Base-by-base conservation (phyloP, 208 protist genomes). In the Crithidia thermophila region DNA sequence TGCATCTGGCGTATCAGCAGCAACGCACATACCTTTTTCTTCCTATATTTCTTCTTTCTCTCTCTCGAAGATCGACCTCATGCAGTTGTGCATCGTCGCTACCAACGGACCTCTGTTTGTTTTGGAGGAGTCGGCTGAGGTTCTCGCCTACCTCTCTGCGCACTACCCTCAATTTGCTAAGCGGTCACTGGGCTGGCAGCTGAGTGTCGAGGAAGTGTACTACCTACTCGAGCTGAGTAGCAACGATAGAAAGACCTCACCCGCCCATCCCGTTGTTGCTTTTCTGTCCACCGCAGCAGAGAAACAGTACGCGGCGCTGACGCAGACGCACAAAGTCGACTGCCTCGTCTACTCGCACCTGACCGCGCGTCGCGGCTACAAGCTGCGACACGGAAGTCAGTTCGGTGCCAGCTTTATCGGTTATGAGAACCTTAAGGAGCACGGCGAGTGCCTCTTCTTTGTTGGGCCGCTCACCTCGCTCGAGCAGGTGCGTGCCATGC, bases 391-490 rank as follows among this genome's bases (percentile, higher is more conserved):
- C 56, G 73, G 84, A 1, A 88, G 84, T 31, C 57, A 77, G 23
- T 93, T 89, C 52, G 87, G 87, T 1, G 83, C 87, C 2, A 77
- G 72, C 21, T 93, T 87, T 45, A 85, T 90, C 46, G 87, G 84
- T 30, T 93, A 93, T 64, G 43, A 42, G 7, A 60, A 72, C 30
- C 47, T 79, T 5, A 30, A 23, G 4, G 11, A 28, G 20, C 87
- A 93, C 70, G 75, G 86, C 18, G 75, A 87, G 42, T 81, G 43
- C 46, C 66, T 92, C 11, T 70, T 89, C n/a, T 87, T 82, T 39
- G 59, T 68, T 25, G 82, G 80, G 1, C 86, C 80, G 4, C 63
- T 92, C 0, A 52, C 79, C 9, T 71, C 58, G 20, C 69, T 88
- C 7, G 82, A 75, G 25, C 51, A 56, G 31, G 56, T 79, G 30